Conservation (phyloP, 2,329 filamentous ascomycete genomes). For the Neonectria ditissima region DNA sequence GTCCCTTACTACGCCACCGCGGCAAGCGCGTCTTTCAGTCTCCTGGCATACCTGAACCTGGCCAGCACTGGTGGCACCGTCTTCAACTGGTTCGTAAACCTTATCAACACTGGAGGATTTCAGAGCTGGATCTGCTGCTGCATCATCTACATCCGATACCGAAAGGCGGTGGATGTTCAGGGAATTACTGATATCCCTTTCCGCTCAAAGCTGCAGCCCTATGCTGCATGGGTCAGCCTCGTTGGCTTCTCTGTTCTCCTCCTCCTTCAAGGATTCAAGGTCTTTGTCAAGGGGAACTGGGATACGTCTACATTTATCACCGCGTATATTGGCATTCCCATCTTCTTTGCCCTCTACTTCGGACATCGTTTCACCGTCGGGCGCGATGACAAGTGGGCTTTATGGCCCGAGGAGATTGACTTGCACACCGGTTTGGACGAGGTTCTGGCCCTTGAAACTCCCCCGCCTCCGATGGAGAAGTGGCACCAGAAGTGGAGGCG, state of each 20-base stretch:
- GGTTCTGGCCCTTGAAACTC: slow-evolving; percentile 19
- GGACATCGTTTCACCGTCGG: slow-evolving; percentile 21
- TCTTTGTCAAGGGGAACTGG: slow-evolving; percentile 27
- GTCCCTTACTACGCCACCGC: slow-evolving; percentile 41
- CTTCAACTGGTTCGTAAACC: slow-evolving; percentile 33
- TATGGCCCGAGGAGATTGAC: slow-evolving; percentile 18
- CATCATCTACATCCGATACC: slow-evolving; percentile 28
- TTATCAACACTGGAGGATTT: slow-evolving; percentile 29
- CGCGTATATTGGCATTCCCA: slow-evolving; percentile 26
- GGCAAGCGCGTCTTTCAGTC: slow-evolving; percentile 20
- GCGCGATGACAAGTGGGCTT: slow-evolving; percentile 7
- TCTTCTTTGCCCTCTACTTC: slow-evolving; percentile 22
- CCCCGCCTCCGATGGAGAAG: slow-evolving; percentile 7
- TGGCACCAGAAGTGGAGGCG: slow-evolving; percentile 22
- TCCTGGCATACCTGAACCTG: slow-evolving; percentile 30
- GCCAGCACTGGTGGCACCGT: slow-evolving; percentile 17
- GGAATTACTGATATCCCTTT: slow-evolving; percentile 23
- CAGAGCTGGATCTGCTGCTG: slow-evolving; percentile 30
- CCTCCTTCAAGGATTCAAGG: slow-evolving; percentile 26
- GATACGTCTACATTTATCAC: slow-evolving; percentile 21
- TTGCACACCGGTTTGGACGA: slow-evolving; percentile 18
- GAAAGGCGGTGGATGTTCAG: slow-evolving; percentile 24
- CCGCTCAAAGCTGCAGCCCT: slow-evolving; percentile 25
- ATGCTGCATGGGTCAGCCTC: slow-evolving; percentile 16
- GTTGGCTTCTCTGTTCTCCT: slow-evolving; percentile 19